A percentile compares a stretch with the other conserved stretches of the same genome.
These are phyloP conservation scores for Jimgerdemannia flammicorona DNA, from an alignment of 192 early-diverging fungal genomes.

Conservation along the genomic window DNA sequence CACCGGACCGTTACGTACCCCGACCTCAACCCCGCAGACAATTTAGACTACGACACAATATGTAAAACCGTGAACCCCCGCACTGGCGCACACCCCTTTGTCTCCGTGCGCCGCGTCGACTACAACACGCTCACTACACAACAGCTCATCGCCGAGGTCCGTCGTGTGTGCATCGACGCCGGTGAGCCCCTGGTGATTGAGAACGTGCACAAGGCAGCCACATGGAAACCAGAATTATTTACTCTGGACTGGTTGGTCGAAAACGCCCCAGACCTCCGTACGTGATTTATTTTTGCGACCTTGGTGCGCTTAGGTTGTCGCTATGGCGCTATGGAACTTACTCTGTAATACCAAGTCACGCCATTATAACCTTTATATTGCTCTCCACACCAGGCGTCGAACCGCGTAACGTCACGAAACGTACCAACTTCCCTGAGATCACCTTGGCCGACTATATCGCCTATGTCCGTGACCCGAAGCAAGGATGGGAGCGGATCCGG, in stretches of 20 bases:
- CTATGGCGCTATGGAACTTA: too few species aligned
- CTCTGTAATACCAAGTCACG: too few species aligned
- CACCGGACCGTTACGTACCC: too few species aligned
- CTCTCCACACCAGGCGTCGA: not conserved
- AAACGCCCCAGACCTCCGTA: not conserved
- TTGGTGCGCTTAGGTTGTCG: not conserved
- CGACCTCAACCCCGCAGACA: too few species aligned
- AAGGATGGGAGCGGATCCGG: not conserved
- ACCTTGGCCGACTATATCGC: not conserved
- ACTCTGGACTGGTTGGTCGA: not conserved
- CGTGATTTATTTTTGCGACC: not conserved
- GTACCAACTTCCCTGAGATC: not conserved
- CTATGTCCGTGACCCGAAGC: not conserved
- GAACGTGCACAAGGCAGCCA: slow-evolving; percentile 2
- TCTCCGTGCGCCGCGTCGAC: not conserved
- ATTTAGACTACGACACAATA: not conserved
- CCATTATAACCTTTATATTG: not conserved
- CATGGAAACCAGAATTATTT: slow-evolving; percentile 8
- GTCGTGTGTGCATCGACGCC: slow-evolving; percentile 8
- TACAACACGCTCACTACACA: not conserved
- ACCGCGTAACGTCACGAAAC: not conserved
- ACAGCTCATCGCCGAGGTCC: not conserved
- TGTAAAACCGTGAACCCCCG: not conserved
- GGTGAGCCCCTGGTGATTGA: slow-evolving; percentile 17
- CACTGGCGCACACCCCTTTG: not conserved